These are phyloP conservation scores for Bipolaris cookei DNA, from an alignment of 2,329 filamentous ascomycete species.

Conservation along the genomic window DNA sequence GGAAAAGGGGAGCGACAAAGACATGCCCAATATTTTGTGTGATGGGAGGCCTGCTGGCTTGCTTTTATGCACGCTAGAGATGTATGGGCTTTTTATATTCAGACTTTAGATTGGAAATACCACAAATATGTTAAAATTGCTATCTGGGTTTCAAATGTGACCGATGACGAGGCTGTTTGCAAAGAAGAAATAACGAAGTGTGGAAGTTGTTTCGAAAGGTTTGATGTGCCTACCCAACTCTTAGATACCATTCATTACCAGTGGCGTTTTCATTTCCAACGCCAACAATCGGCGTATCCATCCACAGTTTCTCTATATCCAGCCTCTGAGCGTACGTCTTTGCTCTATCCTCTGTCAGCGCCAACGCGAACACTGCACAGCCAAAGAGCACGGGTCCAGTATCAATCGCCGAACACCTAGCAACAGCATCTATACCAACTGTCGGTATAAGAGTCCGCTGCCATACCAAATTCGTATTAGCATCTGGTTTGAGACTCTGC, in stretches of 20 bases:
- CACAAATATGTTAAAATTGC: not conserved
- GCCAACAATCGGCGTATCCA: constrained; percentile 25
- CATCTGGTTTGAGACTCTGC: constrained; percentile 42
- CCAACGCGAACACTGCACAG: constrained; percentile 36
- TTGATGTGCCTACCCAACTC: not conserved
- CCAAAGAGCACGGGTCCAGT: constrained; percentile 5
- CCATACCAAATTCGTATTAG: constrained; percentile 46
- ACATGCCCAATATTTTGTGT: constrained; percentile 8
- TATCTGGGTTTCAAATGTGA: not conserved
- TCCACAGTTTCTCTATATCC: constrained; percentile 28
- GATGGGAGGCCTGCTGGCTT: constrained; percentile 4
- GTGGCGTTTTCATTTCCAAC: not conserved
- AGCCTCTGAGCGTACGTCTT: constrained; percentile 18
- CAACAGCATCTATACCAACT: constrained; percentile 12
- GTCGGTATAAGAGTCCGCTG: constrained; percentile 44
- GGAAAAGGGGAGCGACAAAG: constrained; percentile 6
- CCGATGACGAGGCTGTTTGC: not conserved
- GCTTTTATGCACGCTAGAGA: constrained; percentile 2
- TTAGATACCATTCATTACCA: not conserved
- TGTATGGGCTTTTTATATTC: constrained; percentile 1
- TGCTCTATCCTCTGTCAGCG: constrained; percentile 22
- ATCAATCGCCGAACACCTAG: not conserved
- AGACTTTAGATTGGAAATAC: constrained; percentile 16
- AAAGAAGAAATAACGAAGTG: not conserved
- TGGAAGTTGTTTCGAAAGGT: not conserved